Conservation (phyloP, 2,329 filamentous ascomycete species). For the Fusarium sp. region DNA sequence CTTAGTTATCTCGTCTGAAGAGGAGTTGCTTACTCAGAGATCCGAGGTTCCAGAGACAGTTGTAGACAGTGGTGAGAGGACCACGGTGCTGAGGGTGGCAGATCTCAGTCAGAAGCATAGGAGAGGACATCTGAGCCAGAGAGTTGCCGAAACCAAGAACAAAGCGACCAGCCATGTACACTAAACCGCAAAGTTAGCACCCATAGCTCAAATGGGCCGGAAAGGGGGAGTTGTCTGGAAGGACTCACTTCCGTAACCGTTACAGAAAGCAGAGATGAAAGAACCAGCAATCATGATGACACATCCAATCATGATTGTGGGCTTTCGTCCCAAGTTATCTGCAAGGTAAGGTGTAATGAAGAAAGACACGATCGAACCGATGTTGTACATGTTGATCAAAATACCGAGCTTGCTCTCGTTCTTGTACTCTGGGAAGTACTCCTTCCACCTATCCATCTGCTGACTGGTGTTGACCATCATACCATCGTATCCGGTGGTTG, state of each 20-base stretch:
- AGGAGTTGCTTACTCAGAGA: constrained; percentile 50
- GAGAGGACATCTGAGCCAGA: constrained; percentile 72
- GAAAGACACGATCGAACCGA: constrained; percentile 61
- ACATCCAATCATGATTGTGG: constrained; percentile 58
- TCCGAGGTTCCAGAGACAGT: constrained; percentile 75
- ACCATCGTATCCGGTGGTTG: constrained; percentile 72
- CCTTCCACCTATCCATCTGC: constrained; percentile 66
- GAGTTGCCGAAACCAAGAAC: constrained; percentile 74
- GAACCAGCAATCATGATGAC: constrained; percentile 60
- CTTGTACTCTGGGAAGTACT: constrained; percentile 58
- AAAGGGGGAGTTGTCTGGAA: not conserved
- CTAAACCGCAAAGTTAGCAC: constrained; percentile 32
- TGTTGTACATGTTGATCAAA: constrained; percentile 65
- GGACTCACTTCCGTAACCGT: constrained; percentile 56
- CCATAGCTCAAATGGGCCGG: not conserved
- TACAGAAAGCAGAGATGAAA: constrained; percentile 56
- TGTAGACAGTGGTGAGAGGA: constrained; percentile 74
- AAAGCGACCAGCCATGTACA: constrained; percentile 56
- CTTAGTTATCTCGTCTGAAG: rapidly evolving
- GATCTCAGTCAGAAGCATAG: constrained; percentile 73
- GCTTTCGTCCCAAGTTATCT: constrained; percentile 57
- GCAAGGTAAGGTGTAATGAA: constrained; percentile 61
- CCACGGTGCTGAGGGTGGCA: constrained; percentile 77
- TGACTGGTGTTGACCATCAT: constrained; percentile 71
- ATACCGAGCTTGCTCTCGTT: constrained; percentile 60